Conservation (phyloP, 495 filamentous ascomycete species). For the Oleoguttula mirabilis region DNA sequence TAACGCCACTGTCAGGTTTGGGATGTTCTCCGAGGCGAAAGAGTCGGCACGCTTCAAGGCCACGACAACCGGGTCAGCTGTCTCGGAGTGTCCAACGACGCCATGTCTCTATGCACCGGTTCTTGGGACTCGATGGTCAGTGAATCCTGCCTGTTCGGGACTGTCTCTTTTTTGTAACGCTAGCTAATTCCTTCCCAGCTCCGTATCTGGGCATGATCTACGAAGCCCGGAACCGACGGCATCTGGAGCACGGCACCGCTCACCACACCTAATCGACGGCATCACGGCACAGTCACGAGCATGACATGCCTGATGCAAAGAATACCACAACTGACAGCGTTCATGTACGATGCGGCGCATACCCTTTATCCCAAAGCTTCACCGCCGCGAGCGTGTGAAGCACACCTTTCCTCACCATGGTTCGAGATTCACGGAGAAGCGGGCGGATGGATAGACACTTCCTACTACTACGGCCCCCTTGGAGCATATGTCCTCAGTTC, state of each 20-base stretch:
- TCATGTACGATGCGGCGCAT: slow-evolving; percentile 11
- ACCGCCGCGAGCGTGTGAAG: too few species aligned
- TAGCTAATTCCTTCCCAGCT: slow-evolving; percentile 22
- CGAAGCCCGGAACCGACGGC: too few species aligned
- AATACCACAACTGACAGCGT: slow-evolving; percentile 3
- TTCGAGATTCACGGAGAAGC: too few species aligned
- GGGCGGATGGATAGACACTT: too few species aligned
- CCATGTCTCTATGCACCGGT: slow-evolving; percentile 97
- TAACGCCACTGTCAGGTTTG: slow-evolving; percentile 54
- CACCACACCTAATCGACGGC: background rate
- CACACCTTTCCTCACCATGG: too few species aligned
- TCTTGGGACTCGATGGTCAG: slow-evolving; percentile 98
- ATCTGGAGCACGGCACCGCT: too few species aligned
- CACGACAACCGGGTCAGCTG: slow-evolving; percentile 99
- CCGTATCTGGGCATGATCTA: slow-evolving; percentile 27
- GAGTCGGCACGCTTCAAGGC: slow-evolving; percentile 88
- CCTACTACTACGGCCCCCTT: too few species aligned
- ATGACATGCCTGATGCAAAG: background rate
- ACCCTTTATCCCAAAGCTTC: too few species aligned
- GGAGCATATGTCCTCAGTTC: too few species aligned
- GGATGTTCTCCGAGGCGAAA: slow-evolving; percentile 93
- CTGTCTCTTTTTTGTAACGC: too few species aligned
- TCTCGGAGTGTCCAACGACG: slow-evolving; percentile 94
- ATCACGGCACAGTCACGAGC: background rate
- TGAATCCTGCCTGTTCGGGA: too few species aligned